These are phyloP conservation scores for Kodamaea neixiangensis DNA, from an alignment of 805 yeast genomes.

Conservation along the genomic window DNA sequence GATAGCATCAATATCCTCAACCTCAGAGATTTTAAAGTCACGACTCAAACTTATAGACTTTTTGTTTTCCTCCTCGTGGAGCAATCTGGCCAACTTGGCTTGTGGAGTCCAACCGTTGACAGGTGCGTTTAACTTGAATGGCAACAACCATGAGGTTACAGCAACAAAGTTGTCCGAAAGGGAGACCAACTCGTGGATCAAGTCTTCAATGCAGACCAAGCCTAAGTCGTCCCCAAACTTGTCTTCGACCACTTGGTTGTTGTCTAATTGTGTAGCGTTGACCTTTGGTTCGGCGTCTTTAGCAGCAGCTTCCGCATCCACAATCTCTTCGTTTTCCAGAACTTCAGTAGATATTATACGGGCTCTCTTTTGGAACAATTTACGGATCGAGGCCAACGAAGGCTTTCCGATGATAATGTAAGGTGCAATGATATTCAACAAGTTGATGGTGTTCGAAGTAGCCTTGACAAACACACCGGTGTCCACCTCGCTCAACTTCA, in stretches of 20 bases:
- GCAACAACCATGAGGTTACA: constrained; percentile 63
- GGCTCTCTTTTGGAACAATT: constrained; percentile 76
- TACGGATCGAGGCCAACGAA: constrained; percentile 69
- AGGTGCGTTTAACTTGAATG: constrained; percentile 69
- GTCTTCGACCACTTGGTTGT: constrained; percentile 75
- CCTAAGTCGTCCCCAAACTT: constrained; percentile 59
- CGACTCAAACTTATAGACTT: constrained; percentile 59
- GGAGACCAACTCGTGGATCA: constrained; percentile 67
- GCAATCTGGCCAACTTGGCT: constrained; percentile 64
- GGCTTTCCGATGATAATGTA: constrained; percentile 75
- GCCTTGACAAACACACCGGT: constrained; percentile 73
- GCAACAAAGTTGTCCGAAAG: constrained; percentile 66
- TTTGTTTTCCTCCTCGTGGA: constrained; percentile 52
- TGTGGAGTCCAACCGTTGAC: constrained; percentile 75
- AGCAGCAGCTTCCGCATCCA: constrained; percentile 1
- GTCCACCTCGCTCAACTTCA: constrained; percentile 61
- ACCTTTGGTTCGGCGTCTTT: constrained; percentile 23
- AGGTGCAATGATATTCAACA: constrained; percentile 69
- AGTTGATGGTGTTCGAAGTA: constrained; percentile 58
- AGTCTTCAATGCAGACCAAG: constrained; percentile 77
- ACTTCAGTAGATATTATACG: constrained; percentile 41
- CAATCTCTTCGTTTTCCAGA: constrained; percentile 10
- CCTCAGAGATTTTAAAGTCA: constrained; percentile 64
- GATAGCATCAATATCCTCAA: constrained; percentile 65
- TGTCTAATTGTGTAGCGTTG: constrained; percentile 51